phyloP scores from a whole-genome alignment of 176 grass and related monocot species.

The Carex littledalei region DNA sequence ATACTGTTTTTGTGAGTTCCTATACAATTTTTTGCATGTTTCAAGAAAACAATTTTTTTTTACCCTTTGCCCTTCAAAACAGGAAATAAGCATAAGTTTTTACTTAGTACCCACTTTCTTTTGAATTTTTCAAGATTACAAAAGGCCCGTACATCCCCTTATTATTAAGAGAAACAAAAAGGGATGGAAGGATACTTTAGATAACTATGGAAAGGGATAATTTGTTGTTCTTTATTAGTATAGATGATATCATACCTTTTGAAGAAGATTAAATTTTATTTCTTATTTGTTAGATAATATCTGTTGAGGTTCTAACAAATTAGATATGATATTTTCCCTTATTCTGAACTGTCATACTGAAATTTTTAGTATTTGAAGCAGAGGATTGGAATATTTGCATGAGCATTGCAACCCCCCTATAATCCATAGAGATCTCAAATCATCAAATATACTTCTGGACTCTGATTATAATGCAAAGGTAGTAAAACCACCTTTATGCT shows the following conservation, averaged over 20 bases:
- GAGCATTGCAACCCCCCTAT: constrained; percentile 86
- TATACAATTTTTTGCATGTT: neutral
- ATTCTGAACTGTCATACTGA: constrained; percentile 11
- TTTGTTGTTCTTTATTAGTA: neutral
- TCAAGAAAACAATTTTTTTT: neutral
- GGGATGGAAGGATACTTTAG: neutral
- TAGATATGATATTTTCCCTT: constrained; percentile 24
- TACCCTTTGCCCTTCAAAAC: neutral
- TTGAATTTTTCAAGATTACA: neutral
- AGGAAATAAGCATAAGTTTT: neutral
- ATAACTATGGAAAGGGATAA: neutral
- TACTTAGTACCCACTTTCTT: neutral
- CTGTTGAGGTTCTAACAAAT: too few species aligned
- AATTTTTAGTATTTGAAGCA: constrained; percentile 29
- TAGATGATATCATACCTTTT: neutral
- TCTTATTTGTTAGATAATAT: too few species aligned
- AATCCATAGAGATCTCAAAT: constrained; percentile 96
- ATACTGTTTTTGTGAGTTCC: neutral
- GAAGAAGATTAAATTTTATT: neutral
- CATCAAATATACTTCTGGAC: constrained; percentile 97
- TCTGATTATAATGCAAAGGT: constrained; percentile 91
- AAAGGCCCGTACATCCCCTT: neutral
- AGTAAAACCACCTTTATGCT: neutral
- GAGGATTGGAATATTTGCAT: constrained; percentile 96
- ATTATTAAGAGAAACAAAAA: neutral